Evolutionary conservation across 305 asterid species (phyloP).

Genomic region (Fraxinus baroniana): DNA sequence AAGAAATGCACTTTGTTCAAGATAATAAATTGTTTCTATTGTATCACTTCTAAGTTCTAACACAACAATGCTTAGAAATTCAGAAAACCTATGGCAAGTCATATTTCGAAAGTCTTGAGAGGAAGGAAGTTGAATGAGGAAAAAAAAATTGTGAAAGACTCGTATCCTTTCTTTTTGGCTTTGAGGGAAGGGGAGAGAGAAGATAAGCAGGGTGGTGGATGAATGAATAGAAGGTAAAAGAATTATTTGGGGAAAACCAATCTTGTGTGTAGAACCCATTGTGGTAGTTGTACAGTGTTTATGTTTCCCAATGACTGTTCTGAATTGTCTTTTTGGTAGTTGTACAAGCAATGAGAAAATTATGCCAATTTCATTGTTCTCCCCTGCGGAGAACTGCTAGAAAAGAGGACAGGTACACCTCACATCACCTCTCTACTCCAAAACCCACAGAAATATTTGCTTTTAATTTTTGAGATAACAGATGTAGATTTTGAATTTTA

Average conservation of each 20-base stretch:
- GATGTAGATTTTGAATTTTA: not conserved
- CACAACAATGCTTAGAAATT: not conserved
- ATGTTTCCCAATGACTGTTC: not conserved
- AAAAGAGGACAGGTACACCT: not conserved
- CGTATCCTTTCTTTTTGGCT: not conserved
- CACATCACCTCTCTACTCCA: not conserved
- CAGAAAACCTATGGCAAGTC: not conserved
- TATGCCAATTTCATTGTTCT: not conserved
- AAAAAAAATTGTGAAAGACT: not conserved
- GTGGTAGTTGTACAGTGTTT: not conserved
- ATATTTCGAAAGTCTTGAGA: not conserved
- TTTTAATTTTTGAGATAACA: not conserved
- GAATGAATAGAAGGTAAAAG: not conserved
- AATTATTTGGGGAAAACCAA: not conserved
- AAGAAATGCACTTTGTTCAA: not conserved
- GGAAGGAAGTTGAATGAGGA: not conserved
- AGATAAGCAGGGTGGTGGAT: not conserved
- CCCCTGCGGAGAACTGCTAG: not conserved
- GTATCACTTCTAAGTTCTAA: not conserved
- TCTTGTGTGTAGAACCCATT: not conserved
- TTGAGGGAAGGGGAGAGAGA: not conserved
- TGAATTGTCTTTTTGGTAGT: not conserved
- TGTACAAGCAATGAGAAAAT: not conserved
- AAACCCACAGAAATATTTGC: not conserved
- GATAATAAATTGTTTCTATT: not conserved